Evolutionary conservation across 208 protist species (phyloP), one percentile per base, ranked within the genome.

Genomic region (Leishmania lainsoni): DNA sequence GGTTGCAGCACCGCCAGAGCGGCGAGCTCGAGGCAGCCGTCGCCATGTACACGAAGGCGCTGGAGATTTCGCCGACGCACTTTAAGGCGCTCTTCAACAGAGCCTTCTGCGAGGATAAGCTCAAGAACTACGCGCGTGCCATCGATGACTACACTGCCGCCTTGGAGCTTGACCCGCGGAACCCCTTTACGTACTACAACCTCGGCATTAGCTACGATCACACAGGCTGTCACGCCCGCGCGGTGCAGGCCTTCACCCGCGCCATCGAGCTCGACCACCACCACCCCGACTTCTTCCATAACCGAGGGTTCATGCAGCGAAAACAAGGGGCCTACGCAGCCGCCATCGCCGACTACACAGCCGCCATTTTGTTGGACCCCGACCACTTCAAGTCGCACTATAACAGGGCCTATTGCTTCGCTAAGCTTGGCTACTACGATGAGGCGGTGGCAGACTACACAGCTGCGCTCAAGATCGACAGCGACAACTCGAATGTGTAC

Each of bases 321-420:
- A 95, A 97, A 81, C 71, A 92, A 81, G 85, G 87, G 2, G 58
- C 89, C 35, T 94, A 92, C 81, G 78, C 81, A 26, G 81, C 83
- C 51, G 95, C 96, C 32, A 95, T 97, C 66, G 77, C 77, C 17
- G 96, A 98, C 84, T 98, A 97, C 89, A 91, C 87, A 3, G 77
- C 52, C 17, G 90, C 93, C 35, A 89, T 98, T 54, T 76, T 74
- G 1, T 16, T 98, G 5, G 89, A 98, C 83, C 81, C 88, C 1
- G 61, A 83, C 17, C 95, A 98, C 80, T 98, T 98, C 87, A 98
- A 98, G 79, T 94, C 97, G 17, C 90, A 91, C 85, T 98, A 98
- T 85, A 99, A 99, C 89, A 87, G 96, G 32, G 98, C 93, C n/a
- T 98, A 94, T 80, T 93, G 88, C 70, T 94, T 90, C 78, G 94